These are phyloP conservation scores for Geranomyces variabilis DNA, from an alignment of 192 early-diverging fungal species.

Conservation along the genomic window DNA sequence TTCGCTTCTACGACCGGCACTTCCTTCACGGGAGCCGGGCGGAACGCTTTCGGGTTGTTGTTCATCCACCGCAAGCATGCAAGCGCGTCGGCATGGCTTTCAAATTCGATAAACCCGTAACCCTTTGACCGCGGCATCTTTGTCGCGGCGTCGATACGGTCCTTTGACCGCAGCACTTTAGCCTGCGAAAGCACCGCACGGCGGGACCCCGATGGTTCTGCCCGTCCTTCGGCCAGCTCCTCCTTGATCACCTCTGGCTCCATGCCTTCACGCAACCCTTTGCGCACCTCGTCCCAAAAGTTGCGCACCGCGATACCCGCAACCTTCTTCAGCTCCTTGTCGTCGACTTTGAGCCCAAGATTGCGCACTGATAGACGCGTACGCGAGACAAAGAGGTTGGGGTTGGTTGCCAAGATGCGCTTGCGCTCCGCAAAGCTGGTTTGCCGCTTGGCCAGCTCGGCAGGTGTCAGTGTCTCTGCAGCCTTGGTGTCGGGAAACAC, in stretches of 20 bases:
- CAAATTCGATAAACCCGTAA: constrained; percentile 93
- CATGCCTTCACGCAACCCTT: constrained; percentile 37
- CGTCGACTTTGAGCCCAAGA: constrained; percentile 74
- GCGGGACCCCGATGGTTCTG: constrained; percentile 37
- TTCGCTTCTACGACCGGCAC: constrained; percentile 6
- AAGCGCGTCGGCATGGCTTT: constrained; percentile 84
- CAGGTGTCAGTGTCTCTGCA: constrained; percentile 67
- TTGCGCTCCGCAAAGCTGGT: constrained; percentile 81
- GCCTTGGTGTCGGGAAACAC: constrained; percentile 84
- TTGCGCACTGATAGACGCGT: constrained; percentile 90
- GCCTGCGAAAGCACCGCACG: constrained; percentile 65
- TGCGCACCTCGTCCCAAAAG: constrained; percentile 57
- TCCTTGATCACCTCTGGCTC: constrained; percentile 71
- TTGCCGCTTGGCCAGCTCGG: constrained; percentile 83
- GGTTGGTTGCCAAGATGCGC: constrained; percentile 79
- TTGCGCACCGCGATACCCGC: constrained; percentile 40
- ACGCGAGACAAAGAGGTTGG: constrained; percentile 85
- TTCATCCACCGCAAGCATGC: constrained; percentile 91
- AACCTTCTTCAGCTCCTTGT: constrained; percentile 62
- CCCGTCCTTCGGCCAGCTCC: constrained; percentile 65
- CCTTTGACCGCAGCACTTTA: constrained; percentile 79
- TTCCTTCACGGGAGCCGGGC: constrained; percentile 28
- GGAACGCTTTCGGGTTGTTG: constrained; percentile 59
- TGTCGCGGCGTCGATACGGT: constrained; percentile 75
- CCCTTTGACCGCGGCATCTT: constrained; percentile 77